Evolutionary conservation across 2,329 filamentous ascomycete species (phyloP), one percentile per base, ranked within the genome.

Genomic region (Pseudopithomyces maydicus): DNA sequence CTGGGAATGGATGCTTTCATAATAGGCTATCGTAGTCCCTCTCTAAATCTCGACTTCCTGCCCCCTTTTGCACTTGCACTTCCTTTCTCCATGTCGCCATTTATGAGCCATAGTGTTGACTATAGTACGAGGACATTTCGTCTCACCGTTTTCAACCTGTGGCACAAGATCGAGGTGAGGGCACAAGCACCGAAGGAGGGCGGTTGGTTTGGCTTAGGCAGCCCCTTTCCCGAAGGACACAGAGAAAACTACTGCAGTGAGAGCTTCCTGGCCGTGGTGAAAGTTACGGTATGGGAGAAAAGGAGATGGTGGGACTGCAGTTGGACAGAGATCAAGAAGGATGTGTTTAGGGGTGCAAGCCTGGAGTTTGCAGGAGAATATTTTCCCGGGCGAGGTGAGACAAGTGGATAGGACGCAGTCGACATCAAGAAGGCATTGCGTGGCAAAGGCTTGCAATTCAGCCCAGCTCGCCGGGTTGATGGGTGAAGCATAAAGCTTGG

Each of bases 361-460:
- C 55, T 83, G 54, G 81, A 83, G 58, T 83, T 82, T 72, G 81
- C 80, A 0, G 81, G 78, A 0, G 78, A 66, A 1, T 82, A 80
- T 61, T 82, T 80, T 68, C 74, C 75, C 6, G 74, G 72, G 26
- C 73, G 74, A 41, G 79, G 79, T 2, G 61, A 77, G 53, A 70
- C 72, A 22, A 73, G 72, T 49, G 66, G 77, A 45, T 78, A 29
- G 10, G 42, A 19, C 17, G 39, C 6, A 20, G n/a, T n/a, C n/a
- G n/a, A n/a, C n/a, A 29, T 29, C 26, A 29, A 8, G 8, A 29
- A 8, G 8, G 26, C 26, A 29, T 29, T 29, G 5, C 26, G 26
- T 5, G 26, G 8, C 4, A 29, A 29, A 29, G 26, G 26, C 26
- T n/a, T n/a, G n/a, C n/a, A n/a, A 29, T 8, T 29, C 26, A 29